These are phyloP conservation scores for Penicillium odoratum DNA, from an alignment of 495 filamentous ascomycete species.

Conservation along the genomic window DNA sequence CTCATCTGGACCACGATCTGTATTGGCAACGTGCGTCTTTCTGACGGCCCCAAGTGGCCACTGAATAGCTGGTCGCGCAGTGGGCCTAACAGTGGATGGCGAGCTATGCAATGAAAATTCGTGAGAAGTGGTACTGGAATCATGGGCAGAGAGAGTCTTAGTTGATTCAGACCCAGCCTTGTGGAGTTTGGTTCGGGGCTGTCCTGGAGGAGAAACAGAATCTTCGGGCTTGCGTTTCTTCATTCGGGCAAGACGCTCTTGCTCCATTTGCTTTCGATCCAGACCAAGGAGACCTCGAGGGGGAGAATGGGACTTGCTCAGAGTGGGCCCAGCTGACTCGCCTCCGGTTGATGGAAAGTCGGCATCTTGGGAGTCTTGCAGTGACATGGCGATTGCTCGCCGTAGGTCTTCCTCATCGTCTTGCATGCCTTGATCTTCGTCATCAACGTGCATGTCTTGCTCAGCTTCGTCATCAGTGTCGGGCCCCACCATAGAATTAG, in stretches of 20 bases:
- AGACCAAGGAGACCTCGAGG: conserved; percentile 48
- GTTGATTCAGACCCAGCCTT: not conserved
- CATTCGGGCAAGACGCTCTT: conserved; percentile 72
- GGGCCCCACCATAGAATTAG: conserved; percentile 36
- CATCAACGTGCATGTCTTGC: conserved; percentile 21
- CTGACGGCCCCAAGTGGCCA: conserved; percentile 76
- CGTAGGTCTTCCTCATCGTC: conserved; percentile 48
- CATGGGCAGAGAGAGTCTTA: not conserved
- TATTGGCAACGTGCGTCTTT: conserved; percentile 71
- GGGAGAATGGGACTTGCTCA: not conserved
- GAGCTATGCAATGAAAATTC: not conserved
- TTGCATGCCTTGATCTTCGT: conserved; percentile 15
- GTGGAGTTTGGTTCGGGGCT: conserved; percentile 8
- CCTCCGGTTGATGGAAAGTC: not conserved
- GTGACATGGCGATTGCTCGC: conserved; percentile 54
- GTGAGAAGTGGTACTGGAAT: not conserved
- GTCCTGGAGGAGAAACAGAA: not conserved
- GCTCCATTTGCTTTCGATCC: conserved; percentile 81
- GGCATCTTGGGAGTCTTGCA: conserved; percentile 22
- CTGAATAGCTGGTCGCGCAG: conserved; percentile 39
- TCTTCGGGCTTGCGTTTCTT: conserved; percentile 16
- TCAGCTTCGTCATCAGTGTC: conserved; percentile 31
- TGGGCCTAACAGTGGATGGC: conserved; percentile 15
- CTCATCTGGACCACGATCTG: conserved; percentile 60
- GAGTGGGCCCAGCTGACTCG: not conserved